A percentile compares a stretch with the other conserved stretches of the same genome.
Conservation (phyloP, 2,329 filamentous ascomycete species). For the Neurospora sp. region DNA sequence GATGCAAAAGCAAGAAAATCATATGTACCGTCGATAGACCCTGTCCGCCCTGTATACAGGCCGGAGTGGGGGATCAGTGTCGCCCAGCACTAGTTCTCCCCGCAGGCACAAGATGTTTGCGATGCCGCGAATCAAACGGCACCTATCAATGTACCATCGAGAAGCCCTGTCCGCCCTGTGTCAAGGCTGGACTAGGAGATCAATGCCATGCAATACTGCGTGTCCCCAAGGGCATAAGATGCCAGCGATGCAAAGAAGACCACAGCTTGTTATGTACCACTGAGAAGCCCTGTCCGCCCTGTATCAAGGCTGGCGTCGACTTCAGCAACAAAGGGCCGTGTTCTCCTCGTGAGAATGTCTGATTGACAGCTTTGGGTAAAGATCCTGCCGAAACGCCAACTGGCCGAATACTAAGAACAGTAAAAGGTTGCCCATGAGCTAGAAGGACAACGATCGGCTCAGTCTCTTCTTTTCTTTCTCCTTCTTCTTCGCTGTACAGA, state of each 20-base stretch:
- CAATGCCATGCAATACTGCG: too few species aligned
- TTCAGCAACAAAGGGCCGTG: background rate
- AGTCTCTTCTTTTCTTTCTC: background rate
- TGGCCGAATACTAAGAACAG: background rate
- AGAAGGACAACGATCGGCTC: background rate
- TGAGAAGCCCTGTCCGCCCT: background rate
- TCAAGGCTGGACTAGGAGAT: too few species aligned
- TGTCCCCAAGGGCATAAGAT: too few species aligned
- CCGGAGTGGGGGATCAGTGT: background rate
- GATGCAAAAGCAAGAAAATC: background rate
- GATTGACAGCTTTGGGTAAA: background rate
- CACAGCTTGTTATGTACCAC: too few species aligned
- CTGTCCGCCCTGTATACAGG: background rate
- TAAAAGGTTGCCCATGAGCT: background rate
- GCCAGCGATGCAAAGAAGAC: too few species aligned
- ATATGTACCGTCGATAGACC: background rate
- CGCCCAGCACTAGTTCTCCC: background rate
- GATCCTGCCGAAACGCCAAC: background rate
- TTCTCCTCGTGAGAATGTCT: background rate
- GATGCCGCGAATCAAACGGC: too few species aligned
- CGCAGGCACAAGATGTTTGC: too few species aligned
- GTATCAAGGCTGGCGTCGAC: background rate
- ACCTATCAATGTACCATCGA: too few species aligned
- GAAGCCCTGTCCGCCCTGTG: too few species aligned
- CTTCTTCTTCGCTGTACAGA: background rate